Percentiles rank a stretch among this genome's conserved stretches.
phyloP scores from a whole-genome alignment of 257 asterid species.

The Forsythia suspensa region DNA sequence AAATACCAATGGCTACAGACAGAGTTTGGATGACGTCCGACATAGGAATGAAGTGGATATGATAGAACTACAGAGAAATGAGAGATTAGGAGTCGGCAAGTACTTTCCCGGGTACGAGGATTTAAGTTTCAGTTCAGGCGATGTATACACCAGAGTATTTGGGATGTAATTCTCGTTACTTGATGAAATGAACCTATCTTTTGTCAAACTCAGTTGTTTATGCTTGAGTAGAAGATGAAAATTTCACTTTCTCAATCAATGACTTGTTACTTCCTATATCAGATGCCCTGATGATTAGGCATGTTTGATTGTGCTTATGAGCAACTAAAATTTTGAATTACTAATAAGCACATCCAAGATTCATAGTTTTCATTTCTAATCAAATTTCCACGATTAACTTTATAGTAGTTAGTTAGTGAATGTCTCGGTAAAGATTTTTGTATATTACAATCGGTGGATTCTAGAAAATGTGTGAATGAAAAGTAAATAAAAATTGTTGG shows the following conservation, averaged over 20 bases:
- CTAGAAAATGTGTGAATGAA: no score
- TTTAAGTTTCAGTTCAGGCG: constrained; percentile 59
- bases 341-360: not conserved
- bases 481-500: no score
- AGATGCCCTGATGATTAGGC: not conserved
- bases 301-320: not conserved
- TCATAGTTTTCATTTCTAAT: not conserved
- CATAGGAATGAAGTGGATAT: constrained; percentile 46
- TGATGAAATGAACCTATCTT: constrained; percentile 18
- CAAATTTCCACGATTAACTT: not conserved
- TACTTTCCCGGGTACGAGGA: constrained; percentile 70
- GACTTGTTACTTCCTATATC: not conserved
- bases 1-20: constrained; percentile 42
- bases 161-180: constrained; percentile 46
- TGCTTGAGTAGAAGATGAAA: constrained; percentile 27
- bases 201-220: constrained; percentile 25
- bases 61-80: constrained; percentile 54
- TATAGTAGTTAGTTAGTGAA: no score
- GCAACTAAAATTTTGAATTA: not conserved
- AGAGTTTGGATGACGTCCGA: constrained; percentile 44
- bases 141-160: constrained; percentile 62
- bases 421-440: no score
- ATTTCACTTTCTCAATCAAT: constrained; percentile 10
- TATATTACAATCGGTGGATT: no score
- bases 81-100: constrained; percentile 55